Base-by-base conservation (phyloP, 345 rosid genomes). In the Pugionium dolabratum region DNA sequence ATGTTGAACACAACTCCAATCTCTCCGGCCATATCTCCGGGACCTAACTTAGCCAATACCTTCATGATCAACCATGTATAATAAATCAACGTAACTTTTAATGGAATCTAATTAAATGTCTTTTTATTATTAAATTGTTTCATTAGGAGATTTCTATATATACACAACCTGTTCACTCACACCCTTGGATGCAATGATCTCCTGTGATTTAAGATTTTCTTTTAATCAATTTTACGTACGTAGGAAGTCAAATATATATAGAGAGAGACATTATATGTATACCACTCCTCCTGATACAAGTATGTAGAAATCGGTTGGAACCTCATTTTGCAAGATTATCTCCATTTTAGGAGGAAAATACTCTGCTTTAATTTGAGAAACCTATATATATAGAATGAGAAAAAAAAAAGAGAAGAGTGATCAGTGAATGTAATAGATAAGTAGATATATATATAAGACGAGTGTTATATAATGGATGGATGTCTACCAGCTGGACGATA, bases 321-420 rank as follows among this genome's bases (percentile, higher is more conserved):
- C 81, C 74, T 90, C 97, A 69, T 94, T 94, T 45, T 88, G 95
- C 56, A 94, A 70, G 33, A 90, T 85, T 40, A 90, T 90, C 61
- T 93, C 99, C 56, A 93, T 83, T 65, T 85, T 90, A 0, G 97
- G 99, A n/a, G 96, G 97, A 71, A 86, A 90, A 70, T 86, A 88
- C 75, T 90, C 97, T 65, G 94, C 98, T 67, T 79, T 84, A 82
- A 90, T 77, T 55, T 87, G 91, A 0, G 92, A 80, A 36, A 93
- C 90, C 97, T 90, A 79, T 33, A 69, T 18, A 59, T 9, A 54
- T 34, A 60, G 39, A 66, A 52, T 41, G 47, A 50, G 1, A 43
- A 25, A 4, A 69, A 34, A 54, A 5, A 56, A 40, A 62, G 51
- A 4, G 7, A 7, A 37, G 6, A 45, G 50, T 6, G 59, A 0